Conservation (phyloP, 345 rosid species). For the Fremontodendron californicum region DNA sequence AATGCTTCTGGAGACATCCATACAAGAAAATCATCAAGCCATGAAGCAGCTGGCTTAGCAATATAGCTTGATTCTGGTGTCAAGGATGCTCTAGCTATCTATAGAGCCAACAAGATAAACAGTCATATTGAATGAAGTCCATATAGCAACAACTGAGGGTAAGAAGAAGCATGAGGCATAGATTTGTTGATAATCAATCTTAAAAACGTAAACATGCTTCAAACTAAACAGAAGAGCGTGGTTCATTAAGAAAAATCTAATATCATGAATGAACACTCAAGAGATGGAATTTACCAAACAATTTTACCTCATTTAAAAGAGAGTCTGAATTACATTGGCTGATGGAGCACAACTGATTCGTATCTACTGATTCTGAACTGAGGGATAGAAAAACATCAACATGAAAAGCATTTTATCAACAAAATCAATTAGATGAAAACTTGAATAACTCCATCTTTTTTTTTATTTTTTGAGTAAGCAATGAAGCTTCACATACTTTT, state of each 20-base stretch:
- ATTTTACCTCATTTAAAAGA: slow-evolving; percentile 78
- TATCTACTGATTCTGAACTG: slow-evolving; percentile 90
- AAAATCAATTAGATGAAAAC: slow-evolving; percentile 13
- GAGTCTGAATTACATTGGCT: slow-evolving; percentile 86
- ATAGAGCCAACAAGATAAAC: slow-evolving; percentile 15
- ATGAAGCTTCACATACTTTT: slow-evolving; percentile 4
- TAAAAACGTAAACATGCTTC: not conserved
- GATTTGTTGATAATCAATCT: not conserved
- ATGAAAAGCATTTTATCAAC: slow-evolving; percentile 20
- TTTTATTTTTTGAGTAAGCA: not conserved
- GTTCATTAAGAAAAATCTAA: not conserved
- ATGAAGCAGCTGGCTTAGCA: slow-evolving; percentile 99
- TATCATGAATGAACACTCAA: not conserved
- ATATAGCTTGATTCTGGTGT: slow-evolving; percentile 79
- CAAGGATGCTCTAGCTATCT: slow-evolving; percentile 87
- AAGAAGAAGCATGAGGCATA: not conserved
- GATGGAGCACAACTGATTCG: slow-evolving; percentile 89
- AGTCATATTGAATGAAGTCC: slow-evolving; percentile 10
- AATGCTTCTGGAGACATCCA: slow-evolving; percentile 99
- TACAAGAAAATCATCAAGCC: slow-evolving; percentile 98
- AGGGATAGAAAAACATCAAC: slow-evolving; percentile 30
- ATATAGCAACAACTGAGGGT: not conserved
- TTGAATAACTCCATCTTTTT: not conserved
- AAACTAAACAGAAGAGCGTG: not conserved
- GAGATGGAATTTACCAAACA: not conserved